Evolutionary conservation across 2,329 filamentous ascomycete species (phyloP).

Genomic region (Pestalotiopsis fici): DNA sequence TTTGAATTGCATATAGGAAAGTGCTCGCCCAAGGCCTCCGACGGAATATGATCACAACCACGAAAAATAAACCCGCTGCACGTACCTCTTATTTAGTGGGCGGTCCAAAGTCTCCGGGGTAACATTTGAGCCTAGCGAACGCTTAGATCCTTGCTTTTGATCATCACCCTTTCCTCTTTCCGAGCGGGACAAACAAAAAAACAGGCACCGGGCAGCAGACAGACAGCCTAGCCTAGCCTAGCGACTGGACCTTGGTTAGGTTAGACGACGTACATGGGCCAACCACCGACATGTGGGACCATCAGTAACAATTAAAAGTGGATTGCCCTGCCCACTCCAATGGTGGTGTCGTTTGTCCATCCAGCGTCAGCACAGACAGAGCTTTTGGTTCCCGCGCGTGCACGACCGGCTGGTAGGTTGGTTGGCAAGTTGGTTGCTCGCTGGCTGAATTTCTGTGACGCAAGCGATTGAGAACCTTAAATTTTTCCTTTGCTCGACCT

Average conservation of each 20-base stretch:
- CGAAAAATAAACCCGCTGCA: not conserved
- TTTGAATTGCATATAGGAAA: no score
- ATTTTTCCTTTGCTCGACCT: not conserved
- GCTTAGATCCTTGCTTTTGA: not conserved
- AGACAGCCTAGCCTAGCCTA: no score
- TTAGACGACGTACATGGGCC: no score
- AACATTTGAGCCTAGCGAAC: not conserved
- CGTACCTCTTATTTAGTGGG: not conserved
- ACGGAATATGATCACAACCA: not conserved
- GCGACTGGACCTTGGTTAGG: no score
- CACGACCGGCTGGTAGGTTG: not conserved
- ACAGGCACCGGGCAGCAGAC: no score
- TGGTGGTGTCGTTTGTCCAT: no score
- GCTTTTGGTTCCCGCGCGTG: not conserved
- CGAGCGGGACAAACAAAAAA: not conserved
- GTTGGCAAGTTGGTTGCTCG: not conserved
- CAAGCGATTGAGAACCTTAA: not conserved
- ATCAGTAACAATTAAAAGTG: no score
- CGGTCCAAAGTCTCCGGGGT: not conserved
- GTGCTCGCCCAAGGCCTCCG: no score
- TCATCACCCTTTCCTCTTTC: not conserved
- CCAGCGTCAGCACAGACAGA: not conserved
- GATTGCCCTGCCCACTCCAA: no score
- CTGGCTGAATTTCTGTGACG: not conserved
- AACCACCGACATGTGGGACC: no score